Percentiles rank a stretch among this genome's conserved stretches.
phyloP scores from a whole-genome alignment of 164 flowering plant genomes.

The Stephania japonica region DNA sequence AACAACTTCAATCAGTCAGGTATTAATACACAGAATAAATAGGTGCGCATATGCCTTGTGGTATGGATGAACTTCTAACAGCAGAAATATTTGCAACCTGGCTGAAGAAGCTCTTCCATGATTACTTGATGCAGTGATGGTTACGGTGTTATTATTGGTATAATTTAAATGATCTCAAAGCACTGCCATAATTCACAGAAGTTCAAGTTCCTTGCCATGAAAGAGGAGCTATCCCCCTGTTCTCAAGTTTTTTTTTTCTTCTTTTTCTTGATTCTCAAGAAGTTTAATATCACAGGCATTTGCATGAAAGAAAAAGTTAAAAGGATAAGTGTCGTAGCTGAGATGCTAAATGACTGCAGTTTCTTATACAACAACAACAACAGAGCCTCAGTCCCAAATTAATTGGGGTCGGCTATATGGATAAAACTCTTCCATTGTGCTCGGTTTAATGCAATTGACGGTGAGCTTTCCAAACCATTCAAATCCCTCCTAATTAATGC shows the following conservation, averaged over 20 bases:
- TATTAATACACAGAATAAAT: background rate
- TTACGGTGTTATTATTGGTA: background rate
- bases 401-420: too few species aligned
- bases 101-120: background rate
- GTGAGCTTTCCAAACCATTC: too few species aligned
- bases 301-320: too few species aligned
- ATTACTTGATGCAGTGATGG: background rate
- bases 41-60: background rate
- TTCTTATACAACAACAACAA: too few species aligned
- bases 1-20: background rate
- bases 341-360: too few species aligned
- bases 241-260: background rate
- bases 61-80: background rate
- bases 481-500: too few species aligned
- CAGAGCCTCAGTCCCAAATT: too few species aligned
- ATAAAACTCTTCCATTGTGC: too few species aligned
- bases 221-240: background rate
- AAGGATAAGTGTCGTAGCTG: too few species aligned
- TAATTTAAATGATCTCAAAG: background rate
- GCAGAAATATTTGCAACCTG: background rate
- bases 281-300: too few species aligned
- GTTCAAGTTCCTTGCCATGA: background rate
- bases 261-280: background rate
- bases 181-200: background rate
- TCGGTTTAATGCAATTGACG: too few species aligned